Evolutionary conservation across 164 flowering plant genomes (phyloP), one percentile per base, ranked within the genome.

Genomic region (Berberis thunbergii): DNA sequence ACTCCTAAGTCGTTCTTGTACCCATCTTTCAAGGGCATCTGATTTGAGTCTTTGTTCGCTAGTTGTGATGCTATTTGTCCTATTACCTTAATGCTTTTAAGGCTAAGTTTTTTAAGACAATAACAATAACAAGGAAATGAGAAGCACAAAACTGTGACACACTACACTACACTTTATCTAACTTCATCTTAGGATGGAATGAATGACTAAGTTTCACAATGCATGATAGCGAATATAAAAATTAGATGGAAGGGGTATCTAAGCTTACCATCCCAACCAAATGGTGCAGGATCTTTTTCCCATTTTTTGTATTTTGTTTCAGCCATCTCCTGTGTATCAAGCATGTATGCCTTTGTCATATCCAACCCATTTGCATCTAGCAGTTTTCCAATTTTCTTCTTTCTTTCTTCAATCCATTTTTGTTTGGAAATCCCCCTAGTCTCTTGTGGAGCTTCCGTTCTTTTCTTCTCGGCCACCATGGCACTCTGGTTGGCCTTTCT

Each of bases 271-370:
- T 91, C 99, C 95, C 96, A 91, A 45, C 97, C 97, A 77, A 63
- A 79, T 39, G 97, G 97, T 57, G 97, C 93, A 64, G 91, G 97
- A 45, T 87, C 96, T 78, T 87, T 91, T 59, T 86, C 96, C 97
- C 97, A 94, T 63, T 91, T 91, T 73, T 91, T 86, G 61, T 91
- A 94, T 72, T 91, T 91, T 4, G 66, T 39, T 65, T 85, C 88
- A 11, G 97, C 96, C 68, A 71, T 72, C 74, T 89, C 95, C 72
- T 94, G 90, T 13, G 97, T 87, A 73, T 89, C 97, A 26, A 95
- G 81, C 99, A 95, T 95, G 73, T 82, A 87, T 8, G 99, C 84
- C 63, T 84, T 85, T 57, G 73, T 68, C 93, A 95, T 87, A 68
- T 91, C 97, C 73, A 91, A 76, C 45, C 94, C 96, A 76, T 91